A percentile compares a stretch with the other conserved stretches of the same genome.
Evolutionary conservation across 208 protist genomes (phyloP).

Genomic region (Strigomonas culicis): DNA sequence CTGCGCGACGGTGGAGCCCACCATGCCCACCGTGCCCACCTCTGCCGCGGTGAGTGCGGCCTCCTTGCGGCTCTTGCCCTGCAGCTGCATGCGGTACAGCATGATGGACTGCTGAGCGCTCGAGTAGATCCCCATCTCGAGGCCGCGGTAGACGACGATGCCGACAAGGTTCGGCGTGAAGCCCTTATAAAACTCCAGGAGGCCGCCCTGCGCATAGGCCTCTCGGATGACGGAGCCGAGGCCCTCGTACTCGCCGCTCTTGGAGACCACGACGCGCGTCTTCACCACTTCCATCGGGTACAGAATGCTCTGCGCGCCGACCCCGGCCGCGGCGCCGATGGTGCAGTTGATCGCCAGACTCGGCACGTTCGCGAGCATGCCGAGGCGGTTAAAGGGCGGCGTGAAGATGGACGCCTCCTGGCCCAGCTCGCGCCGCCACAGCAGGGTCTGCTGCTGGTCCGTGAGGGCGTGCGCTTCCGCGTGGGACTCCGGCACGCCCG

Average conservation of each 20-base stretch:
- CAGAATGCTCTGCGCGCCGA: conserved; percentile 80
- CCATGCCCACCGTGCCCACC: conserved; percentile 70
- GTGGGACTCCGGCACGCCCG: conserved; percentile 11
- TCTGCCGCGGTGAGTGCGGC: conserved; percentile 59
- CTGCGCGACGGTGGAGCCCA: conserved; percentile 79
- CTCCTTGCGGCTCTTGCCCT: conserved; percentile 61
- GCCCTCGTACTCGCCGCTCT: conserved; percentile 58
- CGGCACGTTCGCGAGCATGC: conserved; percentile 43
- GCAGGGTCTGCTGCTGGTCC: background rate
- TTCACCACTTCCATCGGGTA: conserved; percentile 93
- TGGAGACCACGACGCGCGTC: conserved; percentile 81
- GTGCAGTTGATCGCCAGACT: conserved; percentile 79
- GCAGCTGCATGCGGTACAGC: conserved; percentile 71
- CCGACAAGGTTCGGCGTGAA: conserved; percentile 85
- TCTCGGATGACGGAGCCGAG: conserved; percentile 46
- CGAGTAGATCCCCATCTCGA: conserved; percentile 89
- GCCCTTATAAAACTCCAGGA: conserved; percentile 80
- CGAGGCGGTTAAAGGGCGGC: conserved; percentile 47
- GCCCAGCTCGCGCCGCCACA: conserved; percentile 27
- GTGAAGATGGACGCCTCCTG: conserved; percentile 54
- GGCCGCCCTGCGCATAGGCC: conserved; percentile 65
- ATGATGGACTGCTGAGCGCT: conserved; percentile 84
- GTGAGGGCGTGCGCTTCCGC: background rate
- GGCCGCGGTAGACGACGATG: conserved; percentile 81
- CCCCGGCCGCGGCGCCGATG: conserved; percentile 76